phyloP scores from a whole-genome alignment of 768 basidiomycete genomes.

The Hericium erinaceus region DNA sequence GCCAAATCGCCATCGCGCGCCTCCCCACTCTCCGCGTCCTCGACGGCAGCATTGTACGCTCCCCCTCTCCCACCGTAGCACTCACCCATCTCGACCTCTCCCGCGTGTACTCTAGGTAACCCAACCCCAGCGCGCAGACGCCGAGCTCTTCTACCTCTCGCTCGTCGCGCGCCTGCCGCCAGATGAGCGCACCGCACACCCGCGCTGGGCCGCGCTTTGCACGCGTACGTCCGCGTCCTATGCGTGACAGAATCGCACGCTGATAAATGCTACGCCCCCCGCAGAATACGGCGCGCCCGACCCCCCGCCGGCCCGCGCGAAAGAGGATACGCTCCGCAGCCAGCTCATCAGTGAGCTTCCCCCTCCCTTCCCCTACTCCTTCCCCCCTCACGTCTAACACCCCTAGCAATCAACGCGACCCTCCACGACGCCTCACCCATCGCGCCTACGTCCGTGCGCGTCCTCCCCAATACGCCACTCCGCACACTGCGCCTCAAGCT shows the following conservation, averaged over 20 bases:
- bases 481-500: slow-evolving; percentile 56
- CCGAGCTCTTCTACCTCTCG: slow-evolving; percentile 77
- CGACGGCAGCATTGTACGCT: slow-evolving; percentile 55
- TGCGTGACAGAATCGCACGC: not conserved
- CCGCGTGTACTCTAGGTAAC: slow-evolving; percentile 43
- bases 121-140: slow-evolving; percentile 61
- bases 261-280: not conserved
- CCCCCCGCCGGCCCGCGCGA: slow-evolving; percentile 16
- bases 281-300: slow-evolving; percentile 53
- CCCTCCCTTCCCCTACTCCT: too few relatives aligned
- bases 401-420: slow-evolving; percentile 14
- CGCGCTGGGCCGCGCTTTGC: slow-evolving; percentile 57
- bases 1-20: slow-evolving; percentile 58
- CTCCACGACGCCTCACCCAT: not conserved
- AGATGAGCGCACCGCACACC: slow-evolving; percentile 42
- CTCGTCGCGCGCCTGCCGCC: slow-evolving; percentile 41
- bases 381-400: not conserved
- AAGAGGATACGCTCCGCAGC: slow-evolving; percentile 43
- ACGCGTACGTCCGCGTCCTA: slow-evolving; percentile 35
- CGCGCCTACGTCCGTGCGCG: slow-evolving; percentile 31
- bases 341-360: slow-evolving; percentile 47
- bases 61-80: not conserved
- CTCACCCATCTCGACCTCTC: not conserved
- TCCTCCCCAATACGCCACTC: slow-evolving; percentile 63
- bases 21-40: slow-evolving; percentile 50